Percentiles rank a stretch among this genome's conserved stretches.
These are phyloP conservation scores for Eucalyptus cloeziana DNA, from an alignment of 345 rosid species.

Conservation along the genomic window DNA sequence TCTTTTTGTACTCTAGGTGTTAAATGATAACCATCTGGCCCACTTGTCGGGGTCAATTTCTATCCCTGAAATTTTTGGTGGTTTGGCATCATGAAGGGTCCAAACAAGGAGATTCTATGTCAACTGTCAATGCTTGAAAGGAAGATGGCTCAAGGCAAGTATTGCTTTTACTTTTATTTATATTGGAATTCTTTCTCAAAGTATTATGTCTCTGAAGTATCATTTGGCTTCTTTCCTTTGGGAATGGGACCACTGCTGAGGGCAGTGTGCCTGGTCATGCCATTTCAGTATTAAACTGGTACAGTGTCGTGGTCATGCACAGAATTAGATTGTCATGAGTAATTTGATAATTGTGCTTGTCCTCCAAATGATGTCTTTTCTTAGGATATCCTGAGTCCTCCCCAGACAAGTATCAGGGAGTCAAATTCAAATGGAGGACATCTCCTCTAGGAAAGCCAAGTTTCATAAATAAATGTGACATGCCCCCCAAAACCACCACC, in stretches of 20 bases:
- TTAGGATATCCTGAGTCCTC: background rate
- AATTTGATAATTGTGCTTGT: background rate
- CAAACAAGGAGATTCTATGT: slow-evolving; percentile 57
- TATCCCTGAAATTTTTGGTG: background rate
- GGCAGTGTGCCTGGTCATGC: background rate
- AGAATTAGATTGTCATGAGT: background rate
- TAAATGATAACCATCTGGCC: background rate
- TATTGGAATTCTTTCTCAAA: background rate
- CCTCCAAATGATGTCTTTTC: background rate
- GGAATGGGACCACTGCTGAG: background rate
- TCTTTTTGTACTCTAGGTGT: background rate
- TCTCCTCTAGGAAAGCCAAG: background rate
- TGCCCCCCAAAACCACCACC: background rate
- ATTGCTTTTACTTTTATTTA: background rate
- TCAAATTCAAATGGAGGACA: background rate
- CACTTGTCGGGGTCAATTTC: background rate
- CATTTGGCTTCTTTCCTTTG: background rate
- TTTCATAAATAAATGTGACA: background rate
- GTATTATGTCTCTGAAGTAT: background rate
- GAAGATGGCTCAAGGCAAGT: slow-evolving; percentile 63
- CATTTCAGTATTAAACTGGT: background rate
- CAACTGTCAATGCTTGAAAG: slow-evolving; percentile 73
- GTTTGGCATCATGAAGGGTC: slow-evolving; percentile 24
- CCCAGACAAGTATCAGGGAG: background rate
- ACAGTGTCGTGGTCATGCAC: background rate